Conservation (phyloP, 2,329 filamentous ascomycete genomes). For the Canariomyces notabilis region DNA sequence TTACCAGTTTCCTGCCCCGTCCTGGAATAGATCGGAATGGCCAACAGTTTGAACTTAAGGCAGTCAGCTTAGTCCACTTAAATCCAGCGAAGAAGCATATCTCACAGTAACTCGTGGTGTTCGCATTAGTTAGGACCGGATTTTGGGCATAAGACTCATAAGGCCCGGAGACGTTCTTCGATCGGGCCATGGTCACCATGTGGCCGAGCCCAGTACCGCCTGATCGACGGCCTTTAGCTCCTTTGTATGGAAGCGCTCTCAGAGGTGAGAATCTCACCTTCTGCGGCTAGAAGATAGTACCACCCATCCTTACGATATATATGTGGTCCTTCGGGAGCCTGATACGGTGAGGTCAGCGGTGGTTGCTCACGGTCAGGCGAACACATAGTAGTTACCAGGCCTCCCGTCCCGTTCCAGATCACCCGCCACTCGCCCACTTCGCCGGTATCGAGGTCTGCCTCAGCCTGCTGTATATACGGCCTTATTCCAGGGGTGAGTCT, state of each 20-base stretch:
- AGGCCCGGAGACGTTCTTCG: slow-evolving; percentile 38
- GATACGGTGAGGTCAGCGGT: not conserved
- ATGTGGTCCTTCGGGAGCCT: slow-evolving; percentile 49
- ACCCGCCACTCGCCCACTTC: slow-evolving; percentile 33
- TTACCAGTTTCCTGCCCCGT: slow-evolving; percentile 36
- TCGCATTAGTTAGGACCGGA: slow-evolving; percentile 42
- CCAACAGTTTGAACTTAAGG: slow-evolving; percentile 46
- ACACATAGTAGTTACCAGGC: slow-evolving; percentile 23
- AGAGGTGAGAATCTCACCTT: slow-evolving; percentile 31
- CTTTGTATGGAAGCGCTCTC: too few relatives aligned
- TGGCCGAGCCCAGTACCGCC: slow-evolving; percentile 46
- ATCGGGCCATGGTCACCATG: slow-evolving; percentile 45
- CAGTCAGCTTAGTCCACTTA: not conserved
- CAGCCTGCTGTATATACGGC: slow-evolving; percentile 37
- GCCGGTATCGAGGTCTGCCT: slow-evolving; percentile 38
- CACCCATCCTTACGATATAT: slow-evolving; percentile 47
- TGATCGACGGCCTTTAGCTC: slow-evolving; percentile 7
- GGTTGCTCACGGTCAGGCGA: not conserved
- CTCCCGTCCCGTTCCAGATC: slow-evolving; percentile 46
- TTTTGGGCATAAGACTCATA: slow-evolving; percentile 40
- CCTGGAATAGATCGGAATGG: slow-evolving; percentile 53
- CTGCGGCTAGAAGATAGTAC: slow-evolving; percentile 50
- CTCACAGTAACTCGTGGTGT: slow-evolving; percentile 38
- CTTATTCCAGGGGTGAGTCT: slow-evolving; percentile 17
- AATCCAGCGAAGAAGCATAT: not conserved